Base-by-base conservation (phyloP, 2,329 filamentous ascomycete species). In the Chaetomium olivaceum region DNA sequence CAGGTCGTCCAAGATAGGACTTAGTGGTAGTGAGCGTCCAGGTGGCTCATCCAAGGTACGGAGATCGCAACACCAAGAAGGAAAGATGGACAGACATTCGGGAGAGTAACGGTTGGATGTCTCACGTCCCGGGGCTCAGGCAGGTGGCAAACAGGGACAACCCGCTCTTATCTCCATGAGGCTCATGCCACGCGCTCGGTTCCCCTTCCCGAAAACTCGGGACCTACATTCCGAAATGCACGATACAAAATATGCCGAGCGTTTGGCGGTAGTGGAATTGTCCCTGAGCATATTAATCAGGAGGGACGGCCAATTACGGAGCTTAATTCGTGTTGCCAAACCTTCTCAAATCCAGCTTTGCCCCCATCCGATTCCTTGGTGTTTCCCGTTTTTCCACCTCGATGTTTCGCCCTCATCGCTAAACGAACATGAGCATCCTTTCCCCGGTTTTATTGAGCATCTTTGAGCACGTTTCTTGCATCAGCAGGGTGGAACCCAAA, bases 401-500 rank as follows among this genome's bases (percentile, higher is more conserved):
- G 3, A 43, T 11, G 23, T 57, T 59, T 61, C 27, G 60, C 55
- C 39, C 29, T n/a, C 19, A 19, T 27, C 12, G 11, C 2, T 2
- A 19, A 43, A 43, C 12, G 14, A 43, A 19, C 14, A 9, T 39
- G 14, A 39, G 33, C 33, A 39, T 39, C 33, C 36, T 43, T 43
- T 43, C 12, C n/a, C 29, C 6, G 43, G 19, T 11, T 54, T n/a
- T 21, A 23, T 33, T 71, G 70, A 66, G 70, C 69, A 71, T 59
- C 67, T 72, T 72, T 72, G 70, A 72, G 70, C 70, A 71, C 33
- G 64, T 72, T 71, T 72, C 46, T 48, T 48, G 39, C 61, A 63
- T 60, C 48, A 63, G 59, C 36, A 55, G 46, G 43, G 63, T 58
- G 60, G 61, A 29, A 29, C 58, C 52, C 36, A 46, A 48, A 25